Conservation (phyloP, 176 grass and related monocot genomes). For the Areca catechu region DNA sequence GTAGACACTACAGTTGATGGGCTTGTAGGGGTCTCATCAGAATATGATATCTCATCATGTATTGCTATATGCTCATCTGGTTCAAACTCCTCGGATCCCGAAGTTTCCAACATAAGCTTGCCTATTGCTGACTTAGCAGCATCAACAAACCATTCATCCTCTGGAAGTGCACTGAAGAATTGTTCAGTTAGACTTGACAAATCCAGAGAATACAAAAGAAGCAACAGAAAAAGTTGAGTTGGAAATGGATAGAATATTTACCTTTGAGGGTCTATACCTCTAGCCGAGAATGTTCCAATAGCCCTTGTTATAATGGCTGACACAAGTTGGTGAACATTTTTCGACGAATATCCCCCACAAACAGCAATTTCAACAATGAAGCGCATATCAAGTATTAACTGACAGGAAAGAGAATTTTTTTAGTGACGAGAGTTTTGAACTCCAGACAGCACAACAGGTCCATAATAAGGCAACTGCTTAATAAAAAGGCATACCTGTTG, state of each 20-base stretch:
- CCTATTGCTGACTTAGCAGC: slow-evolving; percentile 75
- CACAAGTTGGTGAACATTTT: slow-evolving; percentile 78
- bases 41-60: slow-evolving; percentile 53
- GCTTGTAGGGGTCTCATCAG: slow-evolving; percentile 42
- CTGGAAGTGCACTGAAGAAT: slow-evolving; percentile 55
- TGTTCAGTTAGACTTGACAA: background rate
- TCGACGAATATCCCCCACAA: slow-evolving; percentile 79
- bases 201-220: background rate
- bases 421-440: background rate
- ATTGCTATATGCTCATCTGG: slow-evolving; percentile 36
- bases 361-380: slow-evolving; percentile 93
- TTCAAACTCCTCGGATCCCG: slow-evolving; percentile 62
- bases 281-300: slow-evolving; percentile 71
- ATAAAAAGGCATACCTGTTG: slow-evolving; percentile 51
- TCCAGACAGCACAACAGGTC: background rate
- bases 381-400: slow-evolving; percentile 98
- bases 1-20: slow-evolving; percentile 34
- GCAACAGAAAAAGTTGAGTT: no score
- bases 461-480: background rate
- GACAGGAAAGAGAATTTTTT: slow-evolving; percentile 7
- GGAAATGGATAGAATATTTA: slow-evolving; percentile 10
- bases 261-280: slow-evolving; percentile 81
- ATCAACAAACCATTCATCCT: slow-evolving; percentile 92
- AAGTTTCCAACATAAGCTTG: slow-evolving; percentile 71
- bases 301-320: slow-evolving; percentile 71